Conservation (phyloP, 2,329 filamentous ascomycete genomes). For the Fusarium abutilonis region DNA sequence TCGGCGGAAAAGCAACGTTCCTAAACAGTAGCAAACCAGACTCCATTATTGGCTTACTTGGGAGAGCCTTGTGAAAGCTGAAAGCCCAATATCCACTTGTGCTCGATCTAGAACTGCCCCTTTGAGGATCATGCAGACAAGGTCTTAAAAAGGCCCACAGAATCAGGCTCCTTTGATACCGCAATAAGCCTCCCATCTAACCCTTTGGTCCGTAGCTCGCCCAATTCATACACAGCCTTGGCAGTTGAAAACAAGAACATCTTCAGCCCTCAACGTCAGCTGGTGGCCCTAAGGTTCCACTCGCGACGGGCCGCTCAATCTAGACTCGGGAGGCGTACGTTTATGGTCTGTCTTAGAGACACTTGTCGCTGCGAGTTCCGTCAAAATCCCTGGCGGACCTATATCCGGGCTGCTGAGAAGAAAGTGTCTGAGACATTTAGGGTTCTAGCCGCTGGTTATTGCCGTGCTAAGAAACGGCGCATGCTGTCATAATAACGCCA, state of each 20-base stretch:
- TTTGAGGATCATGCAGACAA: not conserved
- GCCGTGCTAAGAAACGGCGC: no score
- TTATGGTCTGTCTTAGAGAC: not conserved
- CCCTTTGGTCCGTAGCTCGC: accelerated
- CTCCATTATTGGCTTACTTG: no score
- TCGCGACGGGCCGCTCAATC: constrained; percentile 23
- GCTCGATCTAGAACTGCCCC: not conserved
- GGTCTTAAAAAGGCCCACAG: not conserved
- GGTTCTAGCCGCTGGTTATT: not conserved
- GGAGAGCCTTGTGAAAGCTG: not conserved
- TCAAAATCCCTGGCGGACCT: not conserved
- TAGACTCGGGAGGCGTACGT: not conserved
- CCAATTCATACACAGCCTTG: not conserved
- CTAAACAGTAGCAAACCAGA: not conserved
- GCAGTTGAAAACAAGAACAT: not conserved
- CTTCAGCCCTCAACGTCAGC: not conserved
- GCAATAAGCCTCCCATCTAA: no score
- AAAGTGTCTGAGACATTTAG: not conserved
- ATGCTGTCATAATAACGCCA: not conserved
- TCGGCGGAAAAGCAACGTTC: accelerated
- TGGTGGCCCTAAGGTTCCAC: not conserved
- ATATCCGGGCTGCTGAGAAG: not conserved
- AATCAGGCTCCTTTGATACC: accelerated
- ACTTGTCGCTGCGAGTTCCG: not conserved
- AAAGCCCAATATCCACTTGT: not conserved